Base-by-base conservation (phyloP, 2,329 filamentous ascomycete genomes). In the Monilinia vaccinii-corymbosi region DNA sequence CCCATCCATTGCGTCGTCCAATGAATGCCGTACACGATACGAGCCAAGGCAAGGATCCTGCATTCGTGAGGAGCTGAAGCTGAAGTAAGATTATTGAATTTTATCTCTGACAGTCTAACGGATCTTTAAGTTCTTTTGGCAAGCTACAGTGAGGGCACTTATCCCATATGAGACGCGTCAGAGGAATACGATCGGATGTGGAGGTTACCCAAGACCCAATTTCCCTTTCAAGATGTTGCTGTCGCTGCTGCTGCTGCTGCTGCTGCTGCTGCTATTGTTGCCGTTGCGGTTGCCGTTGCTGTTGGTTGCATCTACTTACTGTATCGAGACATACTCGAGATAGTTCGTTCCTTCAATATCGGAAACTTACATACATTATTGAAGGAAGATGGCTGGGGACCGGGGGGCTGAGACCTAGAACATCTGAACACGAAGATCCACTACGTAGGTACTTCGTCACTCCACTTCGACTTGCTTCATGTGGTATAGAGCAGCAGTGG, bases 351-450 rank as follows among this genome's bases (percentile, higher is more conserved):
- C 18, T 3, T 36, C 42, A 14, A 36, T 42, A 31, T 42, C 50
- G 50, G 50, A 52, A 42, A 52, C 50, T 21, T 2, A 40, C 5
- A n/a, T 34, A 14, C 32, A 9, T 9, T 42, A 42, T n/a, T 21
- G 40, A 21, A 21, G 8, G 50, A 23, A 23, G 50, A 42, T 52
- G 50, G 50, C 50, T 52, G 50, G 50, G 49, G 50, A 36, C 21
- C 50, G 50, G 50, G 34, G 50, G 50, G 23, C 50, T 14, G 38
- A 40, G 38, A 40, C 18, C 38, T 40, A 42, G 36, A 42, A 50
- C 48, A 52, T 36, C 21, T 42, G 50, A 52, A 52, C 50, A 52
- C 50, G 50, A 52, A 42, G 50, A 42, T 40, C 50, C 50, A 52
- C 50, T 42, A 11, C n/a, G 25, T 28, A 28, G 25, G 25, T 28